A percentile compares a stretch with the other conserved stretches of the same genome.
These are phyloP conservation scores for Starmerella geochares DNA, from an alignment of 805 yeast species.

Conservation along the genomic window DNA sequence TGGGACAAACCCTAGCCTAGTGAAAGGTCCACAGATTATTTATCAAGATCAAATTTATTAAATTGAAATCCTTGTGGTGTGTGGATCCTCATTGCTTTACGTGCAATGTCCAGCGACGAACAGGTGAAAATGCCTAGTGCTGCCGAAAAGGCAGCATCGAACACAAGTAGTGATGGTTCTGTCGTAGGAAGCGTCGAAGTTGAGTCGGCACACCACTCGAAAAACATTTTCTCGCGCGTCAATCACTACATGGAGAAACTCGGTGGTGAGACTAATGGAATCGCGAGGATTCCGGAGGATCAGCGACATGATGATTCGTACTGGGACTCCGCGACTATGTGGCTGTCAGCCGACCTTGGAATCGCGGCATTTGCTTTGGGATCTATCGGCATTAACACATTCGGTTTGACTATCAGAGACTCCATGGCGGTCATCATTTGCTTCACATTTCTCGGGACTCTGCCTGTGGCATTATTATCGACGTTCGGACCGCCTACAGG, in stretches of 20 bases:
- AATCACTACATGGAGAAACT: slow-evolving; percentile 22
- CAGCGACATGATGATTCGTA: slow-evolving; percentile 61
- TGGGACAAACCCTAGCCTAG: slow-evolving; percentile 1
- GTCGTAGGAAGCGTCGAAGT: slow-evolving; percentile 9
- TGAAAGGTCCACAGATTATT: not conserved
- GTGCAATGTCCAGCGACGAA: slow-evolving; percentile 1
- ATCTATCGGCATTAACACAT: slow-evolving; percentile 54
- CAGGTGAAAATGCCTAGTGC: not conserved
- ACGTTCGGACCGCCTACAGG: slow-evolving; percentile 76
- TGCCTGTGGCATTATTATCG: slow-evolving; percentile 76
- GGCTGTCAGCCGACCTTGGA: slow-evolving; percentile 84
- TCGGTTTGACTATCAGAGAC: slow-evolving; percentile 64
- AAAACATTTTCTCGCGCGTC: slow-evolving; percentile 17
- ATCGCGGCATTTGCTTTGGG: slow-evolving; percentile 77
- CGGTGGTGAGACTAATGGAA: slow-evolving; percentile 55
- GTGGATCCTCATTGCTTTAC: no score
- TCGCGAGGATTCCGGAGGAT: slow-evolving; percentile 69
- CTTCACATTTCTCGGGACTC: slow-evolving; percentile 60
- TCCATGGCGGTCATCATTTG: slow-evolving; percentile 56
- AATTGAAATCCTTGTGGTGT: not conserved
- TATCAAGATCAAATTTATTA: not conserved
- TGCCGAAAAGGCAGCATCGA: slow-evolving; percentile 11
- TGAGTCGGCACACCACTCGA: slow-evolving; percentile 9
- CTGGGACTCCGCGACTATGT: slow-evolving; percentile 70
- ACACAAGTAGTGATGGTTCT: slow-evolving; percentile 13